Evolutionary conservation across 805 yeast species (phyloP).

Genomic region (Helenozyma baotianmanensis): DNA sequence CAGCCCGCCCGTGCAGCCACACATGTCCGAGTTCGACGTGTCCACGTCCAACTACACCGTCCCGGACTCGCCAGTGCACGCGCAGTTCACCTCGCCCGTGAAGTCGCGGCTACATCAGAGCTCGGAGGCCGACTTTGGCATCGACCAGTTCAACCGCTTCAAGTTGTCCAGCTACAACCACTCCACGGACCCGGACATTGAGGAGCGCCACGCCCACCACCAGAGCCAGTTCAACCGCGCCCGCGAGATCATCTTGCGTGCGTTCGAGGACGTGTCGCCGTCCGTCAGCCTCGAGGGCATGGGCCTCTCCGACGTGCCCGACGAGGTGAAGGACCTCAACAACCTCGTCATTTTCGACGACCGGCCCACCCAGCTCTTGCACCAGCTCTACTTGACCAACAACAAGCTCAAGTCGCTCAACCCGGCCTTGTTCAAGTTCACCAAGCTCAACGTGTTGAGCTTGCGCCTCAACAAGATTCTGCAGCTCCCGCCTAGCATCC

Average conservation of each 20-base stretch:
- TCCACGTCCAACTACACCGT: conserved; percentile 19
- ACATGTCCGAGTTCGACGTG: conserved; percentile 28
- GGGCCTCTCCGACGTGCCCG: conserved; percentile 48
- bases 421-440: conserved; percentile 47
- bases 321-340: conserved; percentile 53
- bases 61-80: conserved; percentile 26
- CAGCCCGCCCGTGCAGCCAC: conserved; percentile 36
- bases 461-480: conserved; percentile 41
- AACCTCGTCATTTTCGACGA: conserved; percentile 44
- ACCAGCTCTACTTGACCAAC: conserved; percentile 48
- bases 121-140: conserved; percentile 45
- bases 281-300: conserved; percentile 45
- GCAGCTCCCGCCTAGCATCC: conserved; percentile 17
- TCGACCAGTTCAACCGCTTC: conserved; percentile 45
- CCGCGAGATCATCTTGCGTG: conserved; percentile 35
- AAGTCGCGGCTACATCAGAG: conserved; percentile 13
- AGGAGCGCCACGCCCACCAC: conserved; percentile 15
- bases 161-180: conserved; percentile 22
- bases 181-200: conserved; percentile 30
- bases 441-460: conserved; percentile 47
- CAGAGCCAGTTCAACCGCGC: conserved; percentile 26
- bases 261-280: conserved; percentile 46
- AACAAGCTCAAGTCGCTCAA: conserved; percentile 46
- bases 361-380: conserved; percentile 19
- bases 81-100: conserved; percentile 14